phyloP scores from a whole-genome alignment of 768 basidiomycete species.

The Exsudoporus frostii region DNA sequence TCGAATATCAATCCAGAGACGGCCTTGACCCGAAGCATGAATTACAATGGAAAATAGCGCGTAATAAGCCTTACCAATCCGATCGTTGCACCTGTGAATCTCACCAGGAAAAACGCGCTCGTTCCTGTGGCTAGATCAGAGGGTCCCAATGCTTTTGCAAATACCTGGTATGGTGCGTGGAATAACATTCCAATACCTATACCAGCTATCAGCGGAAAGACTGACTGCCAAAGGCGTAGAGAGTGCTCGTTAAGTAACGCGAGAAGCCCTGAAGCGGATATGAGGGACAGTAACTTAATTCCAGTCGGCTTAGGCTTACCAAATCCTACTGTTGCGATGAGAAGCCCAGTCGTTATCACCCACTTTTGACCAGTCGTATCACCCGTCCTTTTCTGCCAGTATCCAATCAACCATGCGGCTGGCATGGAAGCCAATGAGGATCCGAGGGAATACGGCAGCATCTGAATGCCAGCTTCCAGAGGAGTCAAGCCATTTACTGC shows the following conservation, averaged over 20 bases:
- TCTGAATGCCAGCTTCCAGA: constrained; percentile 65
- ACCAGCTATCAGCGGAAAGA: constrained; percentile 71
- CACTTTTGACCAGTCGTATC: constrained; percentile 65
- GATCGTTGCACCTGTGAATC: constrained; percentile 82
- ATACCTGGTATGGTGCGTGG: constrained; percentile 82
- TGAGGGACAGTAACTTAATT: constrained; percentile 1
- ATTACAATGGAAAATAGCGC: constrained; percentile 1
- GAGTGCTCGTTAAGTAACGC: constrained; percentile 57
- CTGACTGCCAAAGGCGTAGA: constrained; percentile 39
- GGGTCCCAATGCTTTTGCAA: constrained; percentile 61
- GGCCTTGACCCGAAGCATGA: constrained; percentile 45
- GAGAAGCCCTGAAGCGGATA: constrained; percentile 55
- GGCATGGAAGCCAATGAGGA: constrained; percentile 84
- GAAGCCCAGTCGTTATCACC: constrained; percentile 59
- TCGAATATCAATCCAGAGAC: constrained; percentile 75
- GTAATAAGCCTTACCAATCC: constrained; percentile 57
- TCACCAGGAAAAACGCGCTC: constrained; percentile 82
- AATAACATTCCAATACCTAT: constrained; percentile 81
- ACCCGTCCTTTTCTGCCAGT: constrained; percentile 53
- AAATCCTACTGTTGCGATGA: constrained; percentile 68
- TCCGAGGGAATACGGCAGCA: constrained; percentile 83
- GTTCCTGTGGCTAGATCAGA: constrained; percentile 74
- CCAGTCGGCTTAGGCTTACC: constrained; percentile 41
- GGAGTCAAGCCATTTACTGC: constrained; percentile 70
- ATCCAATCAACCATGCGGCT: constrained; percentile 78